A percentile compares a stretch with the other conserved stretches of the same genome.
These are phyloP conservation scores for Lactarius indigo DNA, from an alignment of 768 basidiomycete species.

Conservation along the genomic window DNA sequence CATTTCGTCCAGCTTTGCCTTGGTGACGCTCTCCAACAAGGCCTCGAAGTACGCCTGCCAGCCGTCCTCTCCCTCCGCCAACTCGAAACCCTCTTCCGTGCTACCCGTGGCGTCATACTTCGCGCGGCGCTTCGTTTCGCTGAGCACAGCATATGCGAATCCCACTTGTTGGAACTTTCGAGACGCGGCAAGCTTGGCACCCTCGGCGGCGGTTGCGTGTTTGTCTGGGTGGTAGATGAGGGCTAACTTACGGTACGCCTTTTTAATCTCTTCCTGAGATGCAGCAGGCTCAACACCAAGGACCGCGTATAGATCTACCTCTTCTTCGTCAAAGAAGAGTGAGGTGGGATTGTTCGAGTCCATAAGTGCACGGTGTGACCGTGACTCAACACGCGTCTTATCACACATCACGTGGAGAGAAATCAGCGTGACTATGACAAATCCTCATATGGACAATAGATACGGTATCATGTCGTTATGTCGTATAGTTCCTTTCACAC, in stretches of 20 bases:
- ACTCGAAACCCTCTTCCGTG: slow-evolving; percentile 74
- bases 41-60: slow-evolving; percentile 97
- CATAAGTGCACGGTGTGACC: not conserved
- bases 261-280: slow-evolving; percentile 66
- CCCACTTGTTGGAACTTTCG: slow-evolving; percentile 88
- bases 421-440: not conserved
- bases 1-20: slow-evolving; percentile 85
- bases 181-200: slow-evolving; percentile 63
- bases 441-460: not conserved
- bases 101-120: slow-evolving; percentile 84
- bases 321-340: slow-evolving; percentile 75
- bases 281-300: slow-evolving; percentile 56
- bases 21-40: slow-evolving; percentile 83
- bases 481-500: not conserved
- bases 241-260: slow-evolving; percentile 81
- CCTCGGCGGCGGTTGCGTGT: slow-evolving; percentile 56
- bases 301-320: slow-evolving; percentile 77
- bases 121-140: slow-evolving; percentile 69
- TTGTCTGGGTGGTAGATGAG: slow-evolving; percentile 90
- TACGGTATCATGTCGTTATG: not conserved
- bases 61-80: slow-evolving; percentile 72
- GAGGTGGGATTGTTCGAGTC: slow-evolving; percentile 60
- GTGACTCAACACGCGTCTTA: not conserved
- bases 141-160: slow-evolving; percentile 87
- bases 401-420: slow-evolving; percentile 16